A percentile compares a stretch with the other conserved stretches of the same genome.
phyloP scores from a whole-genome alignment of 352 stramenopile genomes.

The Phytophthora niederhauseri region DNA sequence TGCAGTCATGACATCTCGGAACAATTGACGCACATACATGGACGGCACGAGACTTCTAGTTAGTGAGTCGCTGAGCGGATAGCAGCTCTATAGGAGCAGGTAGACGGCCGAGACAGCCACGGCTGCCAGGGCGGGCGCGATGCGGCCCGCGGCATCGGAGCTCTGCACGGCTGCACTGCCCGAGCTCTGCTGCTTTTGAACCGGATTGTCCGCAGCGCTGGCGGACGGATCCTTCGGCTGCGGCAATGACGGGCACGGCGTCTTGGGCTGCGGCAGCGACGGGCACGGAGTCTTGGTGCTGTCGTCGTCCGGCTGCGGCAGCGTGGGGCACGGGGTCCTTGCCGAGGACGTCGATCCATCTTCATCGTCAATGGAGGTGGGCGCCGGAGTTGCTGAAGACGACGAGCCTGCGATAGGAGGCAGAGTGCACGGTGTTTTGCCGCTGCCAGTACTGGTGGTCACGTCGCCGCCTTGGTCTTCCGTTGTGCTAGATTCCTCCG shows the following conservation, averaged over 20 bases:
- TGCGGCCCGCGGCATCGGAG: slow-evolving; percentile 38
- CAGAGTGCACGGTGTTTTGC: slow-evolving; percentile 26
- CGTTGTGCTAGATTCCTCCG: slow-evolving; percentile 14
- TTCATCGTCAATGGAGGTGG: slow-evolving; percentile 30
- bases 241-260: slow-evolving; percentile 30
- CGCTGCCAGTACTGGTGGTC: slow-evolving; percentile 12
- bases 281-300: slow-evolving; percentile 20
- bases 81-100: slow-evolving; percentile 49
- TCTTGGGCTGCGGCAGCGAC: slow-evolving; percentile 7
- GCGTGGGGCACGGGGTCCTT: slow-evolving; percentile 35
- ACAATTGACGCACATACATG: slow-evolving; percentile 38
- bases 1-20: slow-evolving; percentile 28
- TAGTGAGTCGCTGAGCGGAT: not conserved
- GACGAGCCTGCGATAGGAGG: slow-evolving; percentile 30
- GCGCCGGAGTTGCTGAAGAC: slow-evolving; percentile 34
- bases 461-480: slow-evolving; percentile 15
- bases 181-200: slow-evolving; percentile 32
- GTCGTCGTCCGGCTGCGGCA: slow-evolving; percentile 28
- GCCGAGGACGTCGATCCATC: slow-evolving; percentile 22
- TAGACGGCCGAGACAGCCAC: slow-evolving; percentile 47
- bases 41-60: slow-evolving; percentile 29
- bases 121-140: slow-evolving; percentile 31
- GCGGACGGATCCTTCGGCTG: slow-evolving; percentile 24
- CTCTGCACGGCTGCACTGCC: slow-evolving; percentile 25
- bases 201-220: slow-evolving; percentile 17